These are phyloP conservation scores for Drosera capensis DNA, from an alignment of 148 eudicot species.

Conservation along the genomic window DNA sequence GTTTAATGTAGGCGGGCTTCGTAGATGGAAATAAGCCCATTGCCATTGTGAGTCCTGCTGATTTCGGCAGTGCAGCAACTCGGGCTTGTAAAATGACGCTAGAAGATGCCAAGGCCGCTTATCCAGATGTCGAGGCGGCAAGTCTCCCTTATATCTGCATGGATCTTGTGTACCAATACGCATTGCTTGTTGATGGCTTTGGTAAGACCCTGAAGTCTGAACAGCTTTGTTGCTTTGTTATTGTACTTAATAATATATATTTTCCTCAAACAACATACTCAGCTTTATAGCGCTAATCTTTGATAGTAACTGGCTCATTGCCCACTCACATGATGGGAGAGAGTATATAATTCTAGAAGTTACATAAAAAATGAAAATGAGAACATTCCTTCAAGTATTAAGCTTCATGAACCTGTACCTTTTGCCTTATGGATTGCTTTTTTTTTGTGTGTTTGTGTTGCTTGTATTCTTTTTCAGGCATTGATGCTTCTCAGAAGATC, in stretches of 20 bases:
- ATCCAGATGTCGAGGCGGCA: conserved; percentile 44
- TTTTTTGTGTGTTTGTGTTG: not conserved
- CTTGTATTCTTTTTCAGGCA: conserved; percentile 35
- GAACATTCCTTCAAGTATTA: not conserved
- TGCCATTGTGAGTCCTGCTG: conserved; percentile 59
- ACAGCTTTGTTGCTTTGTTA: not conserved
- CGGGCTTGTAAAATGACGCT: conserved; percentile 56
- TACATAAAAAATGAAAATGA: not conserved
- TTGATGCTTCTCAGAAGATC: conserved; percentile 48
- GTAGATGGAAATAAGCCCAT: conserved; percentile 38
- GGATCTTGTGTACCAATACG: conserved; percentile 88
- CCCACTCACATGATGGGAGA: no score
- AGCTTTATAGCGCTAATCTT: no score
- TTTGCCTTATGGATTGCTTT: not conserved
- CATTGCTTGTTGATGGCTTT: conserved; percentile 82
- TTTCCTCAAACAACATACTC: not conserved
- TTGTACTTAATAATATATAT: not conserved
- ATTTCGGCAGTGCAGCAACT: conserved; percentile 64
- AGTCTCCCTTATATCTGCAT: conserved; percentile 82
- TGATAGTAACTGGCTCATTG: no score
- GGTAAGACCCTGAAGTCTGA: conserved; percentile 34
- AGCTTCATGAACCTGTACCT: not conserved
- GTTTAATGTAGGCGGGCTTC: conserved; percentile 61
- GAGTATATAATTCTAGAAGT: no score
- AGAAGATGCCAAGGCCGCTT: conserved; percentile 47